A percentile compares a stretch with the other conserved stretches of the same genome.
phyloP scores from a whole-genome alignment of 768 basidiomycete genomes.

The Auriscalpium orientale region DNA sequence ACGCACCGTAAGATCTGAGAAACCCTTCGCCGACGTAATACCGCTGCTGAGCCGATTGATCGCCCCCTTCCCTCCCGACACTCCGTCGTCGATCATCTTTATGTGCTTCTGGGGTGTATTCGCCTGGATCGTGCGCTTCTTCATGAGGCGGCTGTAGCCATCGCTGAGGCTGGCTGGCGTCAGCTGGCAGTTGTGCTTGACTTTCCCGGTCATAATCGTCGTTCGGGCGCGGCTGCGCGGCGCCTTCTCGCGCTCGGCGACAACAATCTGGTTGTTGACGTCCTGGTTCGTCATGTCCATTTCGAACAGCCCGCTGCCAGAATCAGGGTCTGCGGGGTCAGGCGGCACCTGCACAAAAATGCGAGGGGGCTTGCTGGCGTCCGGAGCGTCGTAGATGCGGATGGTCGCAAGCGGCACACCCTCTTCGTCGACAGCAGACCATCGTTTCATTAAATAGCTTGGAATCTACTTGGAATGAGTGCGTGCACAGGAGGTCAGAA shows the following conservation, averaged over 20 bases:
- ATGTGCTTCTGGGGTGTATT: constrained; percentile 64
- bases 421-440: constrained; percentile 68
- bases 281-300: constrained; percentile 81
- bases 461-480: constrained; percentile 55
- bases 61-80: constrained; percentile 61
- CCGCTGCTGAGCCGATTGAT: constrained; percentile 78
- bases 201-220: constrained; percentile 69
- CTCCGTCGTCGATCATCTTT: constrained; percentile 66
- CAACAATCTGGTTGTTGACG: constrained; percentile 80
- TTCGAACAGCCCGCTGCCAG: constrained; percentile 61
- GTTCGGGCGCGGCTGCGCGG: constrained; percentile 54
- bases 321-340: constrained; percentile 36
- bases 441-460: constrained; percentile 78
- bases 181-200: constrained; percentile 76
- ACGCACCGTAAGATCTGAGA: constrained; percentile 62
- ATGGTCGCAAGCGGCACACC: constrained; percentile 80
- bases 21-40: constrained; percentile 52
- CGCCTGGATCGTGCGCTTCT: constrained; percentile 54
- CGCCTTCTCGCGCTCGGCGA: constrained; percentile 75
- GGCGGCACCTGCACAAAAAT: constrained; percentile 65
- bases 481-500: neutral
- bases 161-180: constrained; percentile 55
- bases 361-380: constrained; percentile 41
- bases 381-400: constrained; percentile 54
- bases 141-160: constrained; percentile 65